Evolutionary conservation across 1,284 basidiomycete genomes (phyloP), one percentile per base, ranked within the genome.

Genomic region (Apiotrichum porosum): DNA sequence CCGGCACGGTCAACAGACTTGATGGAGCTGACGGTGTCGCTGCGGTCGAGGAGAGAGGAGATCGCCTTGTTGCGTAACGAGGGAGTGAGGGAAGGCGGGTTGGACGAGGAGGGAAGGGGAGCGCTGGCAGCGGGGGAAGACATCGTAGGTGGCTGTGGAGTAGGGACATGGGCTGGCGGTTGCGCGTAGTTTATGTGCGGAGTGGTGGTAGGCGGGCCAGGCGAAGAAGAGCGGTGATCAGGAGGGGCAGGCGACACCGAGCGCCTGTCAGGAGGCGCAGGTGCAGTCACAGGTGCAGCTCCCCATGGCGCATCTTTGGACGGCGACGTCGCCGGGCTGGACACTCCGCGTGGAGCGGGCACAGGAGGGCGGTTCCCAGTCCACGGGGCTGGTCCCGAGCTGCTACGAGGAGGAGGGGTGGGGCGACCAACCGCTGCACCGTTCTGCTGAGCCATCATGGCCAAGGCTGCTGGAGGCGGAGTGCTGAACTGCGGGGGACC

Each of bases 1-100:
- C 52, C 60, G n/a, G 50, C 48, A 0, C 68, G 60, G 49, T 72
- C 70, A 2, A 72, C 54, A 1, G 69, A 72, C 43, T 63, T 67
- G 26, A 73, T 54, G 1, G 70, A 71, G 9, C 68, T 65, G 24
- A 69, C 41, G 0, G 71, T 72, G 43, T 72, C 68, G 1, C 69
- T 69, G 9, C 69, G 58, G 19, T 69, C 65, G 10, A 70, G 47
- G 15, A 48, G 36, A 44, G 52, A 30, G 18, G 42, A 28, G 42
- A 55, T 32, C 35, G 41, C 42, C 26, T 28, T 28, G 26, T 28
- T 28, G 12, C 26, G 26, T 12, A 28, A 6, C 26, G 26, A 28
- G 8, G 49, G 9, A 28, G 41, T 24, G 40, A 37, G 36, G 6
- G 49, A 37, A 2, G 38, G 24, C 18, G 44, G 10, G 21, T 17